phyloP scores from a whole-genome alignment of 2,329 filamentous ascomycete species.

The Hypoxylon sp. region DNA sequence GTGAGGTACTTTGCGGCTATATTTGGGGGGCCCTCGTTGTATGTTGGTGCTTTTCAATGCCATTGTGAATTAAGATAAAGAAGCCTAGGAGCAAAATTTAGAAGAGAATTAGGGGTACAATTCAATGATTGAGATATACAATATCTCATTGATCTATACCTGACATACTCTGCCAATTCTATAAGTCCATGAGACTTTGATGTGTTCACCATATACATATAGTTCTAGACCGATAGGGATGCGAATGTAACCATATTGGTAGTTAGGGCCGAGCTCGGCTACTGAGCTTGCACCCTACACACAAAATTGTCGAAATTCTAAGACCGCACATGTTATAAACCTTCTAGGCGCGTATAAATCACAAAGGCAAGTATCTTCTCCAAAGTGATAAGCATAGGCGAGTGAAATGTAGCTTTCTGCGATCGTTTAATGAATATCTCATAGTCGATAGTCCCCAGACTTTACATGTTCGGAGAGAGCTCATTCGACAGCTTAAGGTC shows the following conservation, averaged over 20 bases:
- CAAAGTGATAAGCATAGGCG: too few relatives aligned
- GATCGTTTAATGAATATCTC: background rate
- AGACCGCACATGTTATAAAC: too few relatives aligned
- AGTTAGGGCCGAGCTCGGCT: background rate
- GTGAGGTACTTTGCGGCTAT: background rate
- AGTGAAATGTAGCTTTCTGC: background rate
- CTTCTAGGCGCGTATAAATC: too few relatives aligned
- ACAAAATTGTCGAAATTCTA: too few relatives aligned
- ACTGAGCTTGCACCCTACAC: background rate
- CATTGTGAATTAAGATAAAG: background rate
- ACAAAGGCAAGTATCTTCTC: background rate
- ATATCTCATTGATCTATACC: background rate
- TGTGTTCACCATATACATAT: background rate
- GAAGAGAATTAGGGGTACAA: background rate
- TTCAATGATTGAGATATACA: background rate
- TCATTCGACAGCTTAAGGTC: constrained; percentile 2
- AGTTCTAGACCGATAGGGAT: background rate
- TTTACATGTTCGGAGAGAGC: background rate
- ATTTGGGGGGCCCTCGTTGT: background rate
- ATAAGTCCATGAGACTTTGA: background rate
- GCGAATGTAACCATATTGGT: background rate
- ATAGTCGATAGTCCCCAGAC: background rate
- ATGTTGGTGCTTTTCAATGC: background rate
- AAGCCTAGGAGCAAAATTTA: background rate
- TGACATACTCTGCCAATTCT: background rate